phyloP scores from a whole-genome alignment of 2,329 filamentous ascomycete species.

The Talaromyces atroroseus region DNA sequence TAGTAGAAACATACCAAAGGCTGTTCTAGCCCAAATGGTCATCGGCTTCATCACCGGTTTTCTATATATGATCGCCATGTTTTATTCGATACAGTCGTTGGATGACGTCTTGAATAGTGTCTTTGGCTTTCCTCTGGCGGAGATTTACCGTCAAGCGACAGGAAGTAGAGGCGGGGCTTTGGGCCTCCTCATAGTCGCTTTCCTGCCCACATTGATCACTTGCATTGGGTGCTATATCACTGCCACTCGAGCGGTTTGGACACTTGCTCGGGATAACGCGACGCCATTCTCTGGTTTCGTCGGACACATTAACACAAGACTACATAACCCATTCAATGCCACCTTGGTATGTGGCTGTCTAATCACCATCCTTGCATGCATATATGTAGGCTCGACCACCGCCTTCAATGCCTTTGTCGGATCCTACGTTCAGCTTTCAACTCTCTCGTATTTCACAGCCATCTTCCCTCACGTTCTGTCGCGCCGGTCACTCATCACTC shows the following conservation, averaged over 20 bases:
- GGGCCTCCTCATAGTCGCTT: slow-evolving; percentile 54
- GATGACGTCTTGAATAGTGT: slow-evolving; percentile 34
- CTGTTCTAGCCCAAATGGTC: slow-evolving; percentile 45
- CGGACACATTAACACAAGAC: slow-evolving; percentile 47
- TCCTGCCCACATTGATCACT: slow-evolving; percentile 52
- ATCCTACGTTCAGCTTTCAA: slow-evolving; percentile 54
- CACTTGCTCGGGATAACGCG: slow-evolving; percentile 53
- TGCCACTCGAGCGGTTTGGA: slow-evolving; percentile 58
- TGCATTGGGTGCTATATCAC: slow-evolving; percentile 54
- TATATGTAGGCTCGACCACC: slow-evolving; percentile 50
- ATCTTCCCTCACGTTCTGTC: slow-evolving; percentile 50
- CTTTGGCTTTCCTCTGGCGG: slow-evolving; percentile 43
- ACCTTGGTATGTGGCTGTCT: slow-evolving; percentile 52
- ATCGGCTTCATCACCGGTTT: slow-evolving; percentile 45
- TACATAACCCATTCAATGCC: slow-evolving; percentile 56
- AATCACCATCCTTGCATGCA: slow-evolving; percentile 51
- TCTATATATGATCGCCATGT: slow-evolving; percentile 46
- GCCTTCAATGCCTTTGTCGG: slow-evolving; percentile 55
- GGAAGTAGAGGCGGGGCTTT: slow-evolving; percentile 48
- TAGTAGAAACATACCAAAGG: slow-evolving; percentile 45
- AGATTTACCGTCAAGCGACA: slow-evolving; percentile 46
- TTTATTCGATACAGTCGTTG: slow-evolving; percentile 47
- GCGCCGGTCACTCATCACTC: slow-evolving; percentile 47
- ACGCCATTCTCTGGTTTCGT: slow-evolving; percentile 54
- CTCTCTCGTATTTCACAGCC: slow-evolving; percentile 50